These are phyloP conservation scores for Ophiostoma piceae DNA, from an alignment of 2,329 filamentous ascomycete genomes.

Conservation along the genomic window DNA sequence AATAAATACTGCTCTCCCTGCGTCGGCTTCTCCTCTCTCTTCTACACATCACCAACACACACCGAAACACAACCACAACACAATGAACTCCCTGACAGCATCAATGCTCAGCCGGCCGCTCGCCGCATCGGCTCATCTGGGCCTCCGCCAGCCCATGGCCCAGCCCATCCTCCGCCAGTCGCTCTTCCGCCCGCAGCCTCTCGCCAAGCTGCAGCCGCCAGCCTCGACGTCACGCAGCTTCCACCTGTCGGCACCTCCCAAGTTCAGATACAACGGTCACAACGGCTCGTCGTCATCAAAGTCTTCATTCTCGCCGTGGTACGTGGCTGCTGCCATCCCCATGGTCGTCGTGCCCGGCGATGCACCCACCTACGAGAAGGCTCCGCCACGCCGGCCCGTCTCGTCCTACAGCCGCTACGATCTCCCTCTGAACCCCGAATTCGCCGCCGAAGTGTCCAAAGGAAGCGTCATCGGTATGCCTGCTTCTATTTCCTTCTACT, in stretches of 20 bases:
- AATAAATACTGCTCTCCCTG: too few species aligned
- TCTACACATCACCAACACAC: neutral
- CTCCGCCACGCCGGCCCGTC: slow-evolving; percentile 2
- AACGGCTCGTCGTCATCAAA: slow-evolving; percentile 16
- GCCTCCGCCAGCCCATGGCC: neutral
- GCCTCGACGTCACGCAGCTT: neutral
- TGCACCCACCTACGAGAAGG: neutral
- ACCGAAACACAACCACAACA: neutral
- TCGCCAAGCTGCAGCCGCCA: neutral
- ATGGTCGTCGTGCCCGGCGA: slow-evolving; percentile 16
- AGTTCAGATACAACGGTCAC: slow-evolving; percentile 1
- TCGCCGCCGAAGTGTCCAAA: slow-evolving; percentile 48
- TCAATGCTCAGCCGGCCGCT: neutral
- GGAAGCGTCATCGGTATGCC: slow-evolving; percentile 49
- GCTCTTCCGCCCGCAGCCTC: neutral
- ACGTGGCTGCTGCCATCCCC: slow-evolving; percentile 21
- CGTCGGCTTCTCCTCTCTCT: neutral
- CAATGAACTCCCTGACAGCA: neutral
- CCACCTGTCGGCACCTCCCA: neutral
- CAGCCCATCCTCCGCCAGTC: neutral
- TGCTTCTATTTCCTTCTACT: too few species aligned
- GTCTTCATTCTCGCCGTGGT: slow-evolving; percentile 15
- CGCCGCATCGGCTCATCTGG: neutral
- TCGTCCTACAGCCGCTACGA: slow-evolving; percentile 13
- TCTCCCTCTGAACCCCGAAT: slow-evolving; percentile 31